Evolutionary conservation across 164 flowering plant genomes (phyloP).

Genomic region (Chimonanthus salicifolius): DNA sequence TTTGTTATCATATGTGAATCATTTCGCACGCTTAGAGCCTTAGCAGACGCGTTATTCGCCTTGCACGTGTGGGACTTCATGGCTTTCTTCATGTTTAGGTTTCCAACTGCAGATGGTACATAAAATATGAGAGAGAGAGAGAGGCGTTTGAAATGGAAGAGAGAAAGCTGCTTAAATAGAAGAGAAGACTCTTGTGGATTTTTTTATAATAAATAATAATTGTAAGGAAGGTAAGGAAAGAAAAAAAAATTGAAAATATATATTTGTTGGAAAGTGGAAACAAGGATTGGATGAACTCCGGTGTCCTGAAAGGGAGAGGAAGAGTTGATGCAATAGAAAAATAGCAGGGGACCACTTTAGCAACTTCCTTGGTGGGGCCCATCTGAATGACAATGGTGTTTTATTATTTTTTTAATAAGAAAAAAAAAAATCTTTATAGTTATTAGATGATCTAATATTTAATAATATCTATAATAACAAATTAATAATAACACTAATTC

Average conservation of each 20-base stretch:
- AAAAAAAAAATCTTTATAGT: no score
- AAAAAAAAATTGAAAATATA: neutral
- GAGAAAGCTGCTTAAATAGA: neutral
- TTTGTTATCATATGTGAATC: slow-evolving; percentile 57
- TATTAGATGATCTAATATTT: no score
- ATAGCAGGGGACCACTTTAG: no score
- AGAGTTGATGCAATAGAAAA: neutral
- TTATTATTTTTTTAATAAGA: no score
- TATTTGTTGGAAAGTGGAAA: neutral
- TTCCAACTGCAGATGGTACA: neutral
- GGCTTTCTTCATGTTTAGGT: slow-evolving; percentile 27
- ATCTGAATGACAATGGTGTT: neutral
- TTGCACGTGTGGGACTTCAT: slow-evolving; percentile 19
- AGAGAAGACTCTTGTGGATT: neutral
- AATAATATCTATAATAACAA: no score
- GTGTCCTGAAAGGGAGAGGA: neutral
- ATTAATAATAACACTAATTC: no score
- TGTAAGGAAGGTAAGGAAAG: neutral
- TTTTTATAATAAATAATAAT: no score
- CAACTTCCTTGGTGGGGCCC: neutral
- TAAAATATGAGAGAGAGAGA: slow-evolving; percentile 1
- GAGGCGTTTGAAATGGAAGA: neutral
- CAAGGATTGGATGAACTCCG: neutral
- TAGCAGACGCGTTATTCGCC: slow-evolving; percentile 8
- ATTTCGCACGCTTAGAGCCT: slow-evolving; percentile 40